A percentile compares a stretch with the other conserved stretches of the same genome.
phyloP scores from a whole-genome alignment of 148 eudicot species.

The Linanthus parryae region DNA sequence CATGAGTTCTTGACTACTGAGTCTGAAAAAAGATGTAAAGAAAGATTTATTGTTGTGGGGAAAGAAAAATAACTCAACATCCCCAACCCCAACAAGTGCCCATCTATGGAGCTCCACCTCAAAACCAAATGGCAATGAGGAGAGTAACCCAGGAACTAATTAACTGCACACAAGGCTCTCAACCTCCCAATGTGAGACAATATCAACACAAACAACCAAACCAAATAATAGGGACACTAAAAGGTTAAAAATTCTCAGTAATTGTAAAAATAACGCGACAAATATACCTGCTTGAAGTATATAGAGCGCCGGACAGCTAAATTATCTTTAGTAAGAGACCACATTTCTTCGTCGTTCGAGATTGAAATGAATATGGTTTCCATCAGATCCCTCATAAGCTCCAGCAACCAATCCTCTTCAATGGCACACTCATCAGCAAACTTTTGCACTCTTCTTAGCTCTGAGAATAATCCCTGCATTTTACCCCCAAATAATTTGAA shows the following conservation, averaged over 20 bases:
- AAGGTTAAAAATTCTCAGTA: neutral
- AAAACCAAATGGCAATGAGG: no score
- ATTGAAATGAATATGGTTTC: conserved; percentile 30
- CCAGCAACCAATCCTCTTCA: conserved; percentile 28
- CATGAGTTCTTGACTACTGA: no score
- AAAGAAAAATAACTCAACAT: no score
- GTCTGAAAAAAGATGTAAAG: no score
- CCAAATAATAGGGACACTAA: neutral
- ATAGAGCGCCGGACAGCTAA: conserved; percentile 13
- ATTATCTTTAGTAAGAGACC: conserved; percentile 13
- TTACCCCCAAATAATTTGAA: conserved; percentile 5
- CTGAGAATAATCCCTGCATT: conserved; percentile 34
- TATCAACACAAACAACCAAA: neutral
- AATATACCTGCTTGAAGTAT: conserved; percentile 32
- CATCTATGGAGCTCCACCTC: no score
- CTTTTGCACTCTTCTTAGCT: conserved; percentile 32
- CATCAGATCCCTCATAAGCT: conserved; percentile 24
- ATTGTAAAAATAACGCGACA: neutral
- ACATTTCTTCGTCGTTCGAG: conserved; percentile 19
- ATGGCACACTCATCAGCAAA: conserved; percentile 23
- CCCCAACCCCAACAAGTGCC: no score
- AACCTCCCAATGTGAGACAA: neutral
- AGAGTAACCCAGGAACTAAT: no score
- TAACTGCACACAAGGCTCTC: no score
- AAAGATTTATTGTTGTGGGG: no score